Evolutionary conservation across 306 rosid genomes (phyloP), one percentile per base, ranked within the genome.

Genomic region (Parietaria judaica): DNA sequence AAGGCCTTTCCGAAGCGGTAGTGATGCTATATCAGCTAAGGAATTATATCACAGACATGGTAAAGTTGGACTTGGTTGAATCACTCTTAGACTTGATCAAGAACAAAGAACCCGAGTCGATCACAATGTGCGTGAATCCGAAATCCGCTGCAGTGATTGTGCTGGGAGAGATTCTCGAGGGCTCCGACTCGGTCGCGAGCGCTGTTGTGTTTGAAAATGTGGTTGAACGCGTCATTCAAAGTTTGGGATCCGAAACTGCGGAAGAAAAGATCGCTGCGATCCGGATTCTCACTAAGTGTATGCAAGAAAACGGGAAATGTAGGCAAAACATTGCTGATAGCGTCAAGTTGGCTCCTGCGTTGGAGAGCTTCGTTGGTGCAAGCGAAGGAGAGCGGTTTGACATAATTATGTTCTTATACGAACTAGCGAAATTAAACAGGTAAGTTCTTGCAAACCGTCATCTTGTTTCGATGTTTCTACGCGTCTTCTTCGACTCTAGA

Each of bases 181-280:
- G 66, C 68, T 46, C 67, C 36, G 73, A 85, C 72, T 83, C 81
- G 4, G 56, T 73, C 72, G 81, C 60, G 57, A 74, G 63, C 54
- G 36, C 76, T 37, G 14, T 84, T 64, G 58, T 81, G 49, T 71
- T 79, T 59, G 88, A 72, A 71, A 80, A 72, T 47, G 76, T 54
- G 60, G 65, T 82, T 46, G 88, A 76, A 74, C 74, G 58, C 44
- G 50, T 92, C 60, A 72, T 77, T 3, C 66, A 66, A 58, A 60
- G 92, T 80, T 75, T 91, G 70, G 80, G 80, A 78, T 86, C 89
- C 46, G 90, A 77, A 45, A 66, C 54, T 66, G 66, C 64, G 16
- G 91, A 80, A 70, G 98, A 88, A 80, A 76, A 84, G 68, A 72
- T 78, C 76, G 84, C 96, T 15, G 92, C 96, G 12, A 81, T 88